Evolutionary conservation across 257 asterid species (phyloP).

Genomic region (Nicotiana tabacum): DNA sequence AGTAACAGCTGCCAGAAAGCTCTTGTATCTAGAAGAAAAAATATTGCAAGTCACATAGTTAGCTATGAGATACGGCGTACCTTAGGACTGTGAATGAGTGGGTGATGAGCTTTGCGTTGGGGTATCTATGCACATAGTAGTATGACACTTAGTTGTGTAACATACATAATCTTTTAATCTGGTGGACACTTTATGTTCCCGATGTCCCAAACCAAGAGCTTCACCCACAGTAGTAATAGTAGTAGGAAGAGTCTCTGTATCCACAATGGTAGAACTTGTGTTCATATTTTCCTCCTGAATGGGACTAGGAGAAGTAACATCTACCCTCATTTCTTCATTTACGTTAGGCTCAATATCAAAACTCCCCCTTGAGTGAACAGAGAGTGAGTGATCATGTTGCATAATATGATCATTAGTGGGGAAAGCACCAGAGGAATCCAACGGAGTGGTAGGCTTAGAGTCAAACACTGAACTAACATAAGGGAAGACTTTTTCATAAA

Average conservation of each 20-base stretch:
- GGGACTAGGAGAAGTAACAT: no score
- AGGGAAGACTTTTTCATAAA: constrained; percentile 1
- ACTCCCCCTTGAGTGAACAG: no score
- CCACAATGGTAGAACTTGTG: not conserved
- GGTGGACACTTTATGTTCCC: not conserved
- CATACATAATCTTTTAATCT: not conserved
- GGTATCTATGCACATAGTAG: not conserved
- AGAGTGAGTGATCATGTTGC: no score
- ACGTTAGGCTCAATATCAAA: no score
- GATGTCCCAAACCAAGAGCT: not conserved
- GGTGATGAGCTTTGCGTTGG: not conserved
- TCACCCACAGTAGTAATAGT: not conserved
- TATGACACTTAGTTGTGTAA: not conserved
- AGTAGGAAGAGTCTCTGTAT: not conserved
- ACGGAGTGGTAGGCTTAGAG: not conserved
- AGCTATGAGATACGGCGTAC: not conserved
- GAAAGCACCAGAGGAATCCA: no score
- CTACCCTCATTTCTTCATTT: no score
- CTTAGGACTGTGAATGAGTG: not conserved
- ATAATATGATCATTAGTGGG: no score
- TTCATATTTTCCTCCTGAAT: no score
- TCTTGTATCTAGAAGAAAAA: not conserved
- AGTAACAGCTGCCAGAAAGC: not conserved
- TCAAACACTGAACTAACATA: not conserved
- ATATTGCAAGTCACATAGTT: not conserved